A percentile compares a stretch with the other conserved stretches of the same genome.
Evolutionary conservation across 169 alveolate genomes (phyloP).

Genomic region (Babesia bovis): DNA sequence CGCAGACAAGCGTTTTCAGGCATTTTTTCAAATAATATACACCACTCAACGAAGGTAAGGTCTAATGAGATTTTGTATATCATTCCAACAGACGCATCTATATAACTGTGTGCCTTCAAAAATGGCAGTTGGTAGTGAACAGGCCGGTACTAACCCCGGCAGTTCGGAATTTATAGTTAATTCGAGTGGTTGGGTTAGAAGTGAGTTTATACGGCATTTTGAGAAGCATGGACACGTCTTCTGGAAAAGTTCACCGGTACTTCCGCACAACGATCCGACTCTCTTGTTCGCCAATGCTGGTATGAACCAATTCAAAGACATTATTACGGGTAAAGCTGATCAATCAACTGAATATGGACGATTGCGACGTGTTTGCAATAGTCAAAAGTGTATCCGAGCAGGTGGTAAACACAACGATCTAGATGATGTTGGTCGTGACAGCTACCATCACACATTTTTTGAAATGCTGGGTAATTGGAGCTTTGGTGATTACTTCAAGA

Average conservation of each 20-base stretch:
- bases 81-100: background rate
- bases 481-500: conserved; percentile 93
- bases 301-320: conserved; percentile 90
- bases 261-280: conserved; percentile 91
- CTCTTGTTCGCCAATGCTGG: conserved; percentile 93
- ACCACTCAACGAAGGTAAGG: background rate
- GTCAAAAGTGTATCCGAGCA: conserved; percentile 94
- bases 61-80: background rate
- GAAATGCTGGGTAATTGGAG: conserved; percentile 97
- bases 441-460: conserved; percentile 93
- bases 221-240: conserved; percentile 67
- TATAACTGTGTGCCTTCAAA: background rate
- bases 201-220: conserved; percentile 78
- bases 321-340: conserved; percentile 87
- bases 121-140: background rate
- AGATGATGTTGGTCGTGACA: conserved; percentile 94
- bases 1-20: background rate
- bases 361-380: conserved; percentile 88
- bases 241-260: conserved; percentile 81
- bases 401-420: conserved; percentile 87
- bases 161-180: conserved; percentile 8
- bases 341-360: conserved; percentile 85
- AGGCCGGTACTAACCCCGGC: background rate
- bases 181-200: conserved; percentile 57
- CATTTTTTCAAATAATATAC: background rate